phyloP scores from a whole-genome alignment of 306 rosid genomes.

The Prunus davidiana region DNA sequence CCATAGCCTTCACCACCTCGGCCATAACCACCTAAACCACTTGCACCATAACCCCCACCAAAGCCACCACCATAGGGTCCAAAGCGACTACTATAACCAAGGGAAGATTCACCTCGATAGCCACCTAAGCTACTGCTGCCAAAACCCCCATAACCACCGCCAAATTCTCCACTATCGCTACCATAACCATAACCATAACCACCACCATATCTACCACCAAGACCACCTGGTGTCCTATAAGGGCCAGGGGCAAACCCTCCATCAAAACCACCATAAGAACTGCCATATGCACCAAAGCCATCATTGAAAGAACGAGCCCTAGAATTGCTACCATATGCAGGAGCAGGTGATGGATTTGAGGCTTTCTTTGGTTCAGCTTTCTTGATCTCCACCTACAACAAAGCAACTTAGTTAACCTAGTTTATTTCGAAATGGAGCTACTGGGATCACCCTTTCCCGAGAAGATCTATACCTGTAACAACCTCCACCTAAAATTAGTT shows the following conservation, averaged over 20 bases:
- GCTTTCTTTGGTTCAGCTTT: slow-evolving; percentile 99
- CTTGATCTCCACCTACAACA: slow-evolving; percentile 99
- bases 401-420: slow-evolving; percentile 93
- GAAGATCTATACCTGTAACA: slow-evolving; percentile 43
- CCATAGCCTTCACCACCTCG: slow-evolving; percentile 63
- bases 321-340: slow-evolving; percentile 91
- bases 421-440: slow-evolving; percentile 33
- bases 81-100: slow-evolving; percentile 51
- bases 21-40: slow-evolving; percentile 58
- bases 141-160: slow-evolving; percentile 53
- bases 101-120: slow-evolving; percentile 58
- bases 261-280: slow-evolving; percentile 80
- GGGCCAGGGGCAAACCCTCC: slow-evolving; percentile 76
- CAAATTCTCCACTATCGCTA: slow-evolving; percentile 52
- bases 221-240: slow-evolving; percentile 75
- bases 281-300: slow-evolving; percentile 72
- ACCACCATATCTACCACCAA: slow-evolving; percentile 64
- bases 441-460: slow-evolving; percentile 35
- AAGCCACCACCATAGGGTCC: slow-evolving; percentile 59
- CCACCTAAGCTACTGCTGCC: slow-evolving; percentile 62
- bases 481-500: slow-evolving; percentile 35
- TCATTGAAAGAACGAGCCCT: slow-evolving; percentile 89
- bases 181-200: slow-evolving; percentile 62
- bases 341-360: slow-evolving; percentile 84
- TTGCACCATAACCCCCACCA: slow-evolving; percentile 50